phyloP scores from a whole-genome alignment of 345 rosid species.

The Aurinia saxatilis region DNA sequence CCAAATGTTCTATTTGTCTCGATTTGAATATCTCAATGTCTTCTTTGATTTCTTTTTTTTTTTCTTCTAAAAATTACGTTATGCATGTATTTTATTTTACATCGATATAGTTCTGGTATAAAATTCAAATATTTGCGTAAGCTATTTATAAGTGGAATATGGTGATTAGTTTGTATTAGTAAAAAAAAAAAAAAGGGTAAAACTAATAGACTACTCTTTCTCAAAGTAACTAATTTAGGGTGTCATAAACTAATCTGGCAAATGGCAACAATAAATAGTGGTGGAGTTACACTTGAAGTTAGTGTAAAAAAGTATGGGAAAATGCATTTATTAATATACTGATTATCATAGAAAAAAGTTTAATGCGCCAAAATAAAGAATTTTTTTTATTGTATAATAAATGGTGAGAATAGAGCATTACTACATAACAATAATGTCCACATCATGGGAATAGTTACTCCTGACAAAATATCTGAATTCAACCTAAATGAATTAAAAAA shows the following conservation, averaged over 20 bases:
- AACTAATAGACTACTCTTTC: not conserved
- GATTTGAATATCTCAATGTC: slow-evolving; percentile 2
- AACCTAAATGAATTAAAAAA: too few relatives aligned
- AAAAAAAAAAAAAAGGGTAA: not conserved
- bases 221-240: not conserved
- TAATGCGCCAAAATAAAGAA: not conserved
- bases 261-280: not conserved
- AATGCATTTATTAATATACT: slow-evolving; percentile 4
- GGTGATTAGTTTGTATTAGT: not conserved
- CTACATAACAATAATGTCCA: not conserved
- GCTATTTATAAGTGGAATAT: not conserved
- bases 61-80: too few relatives aligned
- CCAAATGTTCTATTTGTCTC: slow-evolving; percentile 30
- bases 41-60: not conserved
- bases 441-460: not conserved
- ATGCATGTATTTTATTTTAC: not conserved
- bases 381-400: not conserved
- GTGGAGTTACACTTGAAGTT: slow-evolving; percentile 24
- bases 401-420: not conserved
- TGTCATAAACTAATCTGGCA: slow-evolving; percentile 1
- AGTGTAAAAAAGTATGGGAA: slow-evolving; percentile 7
- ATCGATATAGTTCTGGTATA: not conserved
- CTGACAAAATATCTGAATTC: too few relatives aligned
- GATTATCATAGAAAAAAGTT: not conserved
- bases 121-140: not conserved